Conservation (phyloP, 352 stramenopile species). For the Pythium scleroteichum region DNA sequence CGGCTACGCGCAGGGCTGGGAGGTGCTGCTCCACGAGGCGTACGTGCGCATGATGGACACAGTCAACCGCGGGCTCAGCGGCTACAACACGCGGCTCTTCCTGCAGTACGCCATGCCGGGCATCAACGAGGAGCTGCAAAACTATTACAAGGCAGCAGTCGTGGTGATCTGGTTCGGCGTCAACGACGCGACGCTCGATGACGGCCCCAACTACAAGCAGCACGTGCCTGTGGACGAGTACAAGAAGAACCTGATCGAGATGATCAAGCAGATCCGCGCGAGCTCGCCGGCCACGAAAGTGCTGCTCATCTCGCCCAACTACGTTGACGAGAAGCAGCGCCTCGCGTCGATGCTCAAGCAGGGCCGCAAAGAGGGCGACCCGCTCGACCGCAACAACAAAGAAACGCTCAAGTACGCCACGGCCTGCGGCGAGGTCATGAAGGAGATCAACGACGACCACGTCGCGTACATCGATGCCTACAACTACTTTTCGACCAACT, state of each 20-base stretch:
- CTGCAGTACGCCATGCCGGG: conserved; percentile 14
- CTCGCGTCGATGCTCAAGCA: neutral
- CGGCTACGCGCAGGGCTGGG: conserved; percentile 4
- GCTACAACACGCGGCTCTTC: conserved; percentile 18
- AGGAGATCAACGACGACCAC: conserved; percentile 5
- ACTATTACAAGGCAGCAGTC: conserved; percentile 6
- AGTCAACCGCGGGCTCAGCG: conserved; percentile 10
- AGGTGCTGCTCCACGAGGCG: conserved; percentile 2
- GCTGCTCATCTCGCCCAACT: conserved; percentile 7
- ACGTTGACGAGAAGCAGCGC: conserved; percentile 16
- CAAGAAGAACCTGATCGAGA: conserved; percentile 30
- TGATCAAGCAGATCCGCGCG: conserved; percentile 11
- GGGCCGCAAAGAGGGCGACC: conserved; percentile 4
- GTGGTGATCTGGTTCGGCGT: conserved; percentile 45
- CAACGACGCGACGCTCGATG: conserved; percentile 53
- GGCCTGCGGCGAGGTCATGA: conserved; percentile 3
- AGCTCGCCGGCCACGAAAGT: conserved; percentile 1
- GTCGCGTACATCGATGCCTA: conserved; percentile 12
- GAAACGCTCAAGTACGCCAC: conserved; percentile 7
- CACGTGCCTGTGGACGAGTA: conserved; percentile 55
- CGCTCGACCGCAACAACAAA: conserved; percentile 13
- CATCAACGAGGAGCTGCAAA: conserved; percentile 6
- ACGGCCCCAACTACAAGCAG: conserved; percentile 37
- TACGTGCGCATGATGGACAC: conserved; percentile 7
- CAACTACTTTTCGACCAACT: conserved; percentile 6